These are phyloP conservation scores for Pittosporum tobira DNA, from an alignment of 129 eudicot species.

Conservation along the genomic window DNA sequence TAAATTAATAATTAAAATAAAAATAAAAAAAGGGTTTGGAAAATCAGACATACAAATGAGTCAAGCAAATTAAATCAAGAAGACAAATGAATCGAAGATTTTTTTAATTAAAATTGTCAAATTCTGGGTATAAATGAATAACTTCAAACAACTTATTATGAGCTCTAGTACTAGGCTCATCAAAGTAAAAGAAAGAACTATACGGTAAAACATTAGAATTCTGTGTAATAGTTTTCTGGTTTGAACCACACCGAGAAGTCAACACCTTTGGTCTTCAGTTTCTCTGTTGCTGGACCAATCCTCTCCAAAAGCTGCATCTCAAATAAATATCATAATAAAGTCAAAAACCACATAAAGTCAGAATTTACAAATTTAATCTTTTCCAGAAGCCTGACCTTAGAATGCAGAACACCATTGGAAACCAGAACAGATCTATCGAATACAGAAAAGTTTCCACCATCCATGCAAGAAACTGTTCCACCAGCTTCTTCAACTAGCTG, in stretches of 20 bases:
- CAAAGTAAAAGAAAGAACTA: not conserved
- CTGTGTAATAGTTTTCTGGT: conserved; percentile 70
- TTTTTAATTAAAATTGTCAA: too few relatives aligned
- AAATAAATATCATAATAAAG: too few relatives aligned
- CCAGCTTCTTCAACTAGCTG: conserved; percentile 99
- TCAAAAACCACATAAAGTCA: too few relatives aligned
- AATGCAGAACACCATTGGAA: conserved; percentile 74
- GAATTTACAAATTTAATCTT: too few relatives aligned
- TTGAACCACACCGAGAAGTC: conserved; percentile 92
- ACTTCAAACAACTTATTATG: not conserved
- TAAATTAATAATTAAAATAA: too few relatives aligned
- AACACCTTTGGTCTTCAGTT: conserved; percentile 66
- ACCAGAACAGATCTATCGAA: conserved; percentile 93
- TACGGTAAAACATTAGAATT: conserved; percentile 29
- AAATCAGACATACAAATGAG: too few relatives aligned
- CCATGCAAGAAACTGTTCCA: conserved; percentile 90
- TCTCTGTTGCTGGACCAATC: conserved; percentile 87
- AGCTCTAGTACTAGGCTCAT: conserved; percentile 5
- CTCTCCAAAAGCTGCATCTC: conserved; percentile 76
- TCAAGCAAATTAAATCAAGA: too few relatives aligned
- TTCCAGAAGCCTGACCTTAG: conserved; percentile 57
- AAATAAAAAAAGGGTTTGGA: too few relatives aligned
- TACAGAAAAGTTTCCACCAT: conserved; percentile 68
- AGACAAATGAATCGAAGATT: too few relatives aligned
- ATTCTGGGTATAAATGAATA: not conserved